A percentile compares a stretch with the other conserved stretches of the same genome.
These are phyloP conservation scores for Barnettozyma vustinii DNA, from an alignment of 805 yeast genomes.

Conservation along the genomic window DNA sequence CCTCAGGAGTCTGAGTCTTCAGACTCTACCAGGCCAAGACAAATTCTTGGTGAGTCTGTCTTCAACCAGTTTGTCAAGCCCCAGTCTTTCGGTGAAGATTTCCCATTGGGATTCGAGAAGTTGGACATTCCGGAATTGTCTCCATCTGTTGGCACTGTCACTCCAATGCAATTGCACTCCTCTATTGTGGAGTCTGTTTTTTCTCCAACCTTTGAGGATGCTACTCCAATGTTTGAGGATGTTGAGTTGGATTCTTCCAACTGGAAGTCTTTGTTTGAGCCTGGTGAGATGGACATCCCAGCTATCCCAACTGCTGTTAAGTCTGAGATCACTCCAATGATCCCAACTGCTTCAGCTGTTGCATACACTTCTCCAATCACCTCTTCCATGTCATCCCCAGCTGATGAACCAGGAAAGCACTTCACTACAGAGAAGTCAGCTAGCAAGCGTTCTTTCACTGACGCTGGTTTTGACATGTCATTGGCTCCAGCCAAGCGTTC, in stretches of 20 bases:
- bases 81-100: conserved; percentile 16
- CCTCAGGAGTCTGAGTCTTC: conserved; percentile 1
- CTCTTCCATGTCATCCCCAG: conserved; percentile 5
- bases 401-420: neutral
- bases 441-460: conserved; percentile 21
- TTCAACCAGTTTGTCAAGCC: conserved; percentile 22
- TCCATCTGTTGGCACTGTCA: conserved; percentile 28
- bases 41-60: conserved; percentile 26
- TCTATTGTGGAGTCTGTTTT: conserved; percentile 58
- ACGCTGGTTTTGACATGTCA: conserved; percentile 18
- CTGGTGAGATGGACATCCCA: conserved; percentile 25
- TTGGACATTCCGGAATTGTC: conserved; percentile 21
- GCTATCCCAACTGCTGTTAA: conserved; percentile 26
- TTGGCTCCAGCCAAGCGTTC: conserved; percentile 11
- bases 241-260: conserved; percentile 33
- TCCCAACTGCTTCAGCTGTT: conserved; percentile 1
- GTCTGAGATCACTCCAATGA: neutral
- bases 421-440: conserved; percentile 6
- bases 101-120: conserved; percentile 20
- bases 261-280: conserved; percentile 61
- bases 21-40: conserved; percentile 21
- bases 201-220: conserved; percentile 37
- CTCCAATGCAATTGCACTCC: conserved; percentile 51
- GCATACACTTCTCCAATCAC: conserved; percentile 5
- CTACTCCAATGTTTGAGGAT: conserved; percentile 57